phyloP scores from a whole-genome alignment of 257 asterid species.

The Fraxinus cuspidata region DNA sequence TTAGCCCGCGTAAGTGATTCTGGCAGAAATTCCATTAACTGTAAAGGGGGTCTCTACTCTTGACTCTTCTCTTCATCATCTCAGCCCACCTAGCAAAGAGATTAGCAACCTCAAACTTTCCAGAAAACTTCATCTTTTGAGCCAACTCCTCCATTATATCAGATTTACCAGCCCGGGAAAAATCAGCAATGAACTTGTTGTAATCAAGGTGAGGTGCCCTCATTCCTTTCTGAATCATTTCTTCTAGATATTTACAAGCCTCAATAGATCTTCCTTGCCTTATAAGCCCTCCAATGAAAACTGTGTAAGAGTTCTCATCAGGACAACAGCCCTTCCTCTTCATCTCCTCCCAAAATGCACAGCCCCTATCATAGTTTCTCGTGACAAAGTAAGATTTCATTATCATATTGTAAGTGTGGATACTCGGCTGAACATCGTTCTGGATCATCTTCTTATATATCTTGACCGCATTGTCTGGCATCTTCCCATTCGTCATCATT shows the following conservation, averaged over 20 bases:
- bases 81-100: conserved; percentile 53
- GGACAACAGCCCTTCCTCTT: conserved; percentile 77
- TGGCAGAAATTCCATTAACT: not conserved
- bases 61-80: conserved; percentile 48
- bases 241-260: conserved; percentile 71
- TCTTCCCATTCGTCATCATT: conserved; percentile 58
- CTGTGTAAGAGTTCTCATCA: conserved; percentile 77
- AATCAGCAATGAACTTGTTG: conserved; percentile 58
- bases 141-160: conserved; percentile 58
- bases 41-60: conserved; percentile 21
- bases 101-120: conserved; percentile 56
- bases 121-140: conserved; percentile 57
- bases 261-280: conserved; percentile 68
- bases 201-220: conserved; percentile 71
- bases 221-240: conserved; percentile 91
- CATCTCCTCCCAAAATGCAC: conserved; percentile 91
- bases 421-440: conserved; percentile 53
- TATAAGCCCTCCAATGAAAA: conserved; percentile 73
- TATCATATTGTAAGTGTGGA: conserved; percentile 84
- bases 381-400: conserved; percentile 66
- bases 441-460: conserved; percentile 78
- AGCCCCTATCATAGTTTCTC: conserved; percentile 61
- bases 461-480: conserved; percentile 80
- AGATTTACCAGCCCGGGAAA: conserved; percentile 53
- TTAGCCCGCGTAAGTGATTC: not conserved